phyloP scores from a whole-genome alignment of 257 asterid species.

The Anisodus acutangulus region DNA sequence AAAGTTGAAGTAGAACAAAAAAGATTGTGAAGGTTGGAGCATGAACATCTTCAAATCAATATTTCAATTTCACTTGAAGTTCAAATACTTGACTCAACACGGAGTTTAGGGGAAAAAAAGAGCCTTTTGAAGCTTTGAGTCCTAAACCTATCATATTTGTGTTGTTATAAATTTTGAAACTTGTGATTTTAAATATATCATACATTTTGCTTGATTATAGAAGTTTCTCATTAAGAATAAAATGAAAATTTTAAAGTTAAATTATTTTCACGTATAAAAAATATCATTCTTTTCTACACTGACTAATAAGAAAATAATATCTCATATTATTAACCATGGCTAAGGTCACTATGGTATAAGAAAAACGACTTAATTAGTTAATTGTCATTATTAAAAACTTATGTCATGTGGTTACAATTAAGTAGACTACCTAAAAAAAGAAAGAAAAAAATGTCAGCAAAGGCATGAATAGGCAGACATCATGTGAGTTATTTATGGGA shows the following conservation, averaged over 20 bases:
- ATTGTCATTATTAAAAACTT: background rate
- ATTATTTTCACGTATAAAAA: no score
- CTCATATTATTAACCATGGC: background rate
- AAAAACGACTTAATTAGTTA: background rate
- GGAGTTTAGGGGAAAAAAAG: no score
- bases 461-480: constrained; percentile 14
- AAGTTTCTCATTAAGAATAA: no score
- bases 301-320: background rate
- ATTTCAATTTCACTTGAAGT: background rate
- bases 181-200: no score
- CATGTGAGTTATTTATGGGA: constrained; percentile 31
- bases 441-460: background rate
- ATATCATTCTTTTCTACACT: rapidly evolving
- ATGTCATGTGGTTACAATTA: background rate
- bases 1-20: background rate
- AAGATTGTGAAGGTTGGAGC: background rate
- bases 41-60: background rate
- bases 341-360: background rate
- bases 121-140: no score
- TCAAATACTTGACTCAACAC: background rate
- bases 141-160: no score
- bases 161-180: no score
- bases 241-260: no score
- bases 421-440: background rate
- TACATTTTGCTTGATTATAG: no score